Conservation (phyloP, 2,329 filamentous ascomycete species). For the Rutstroemia sp. region DNA sequence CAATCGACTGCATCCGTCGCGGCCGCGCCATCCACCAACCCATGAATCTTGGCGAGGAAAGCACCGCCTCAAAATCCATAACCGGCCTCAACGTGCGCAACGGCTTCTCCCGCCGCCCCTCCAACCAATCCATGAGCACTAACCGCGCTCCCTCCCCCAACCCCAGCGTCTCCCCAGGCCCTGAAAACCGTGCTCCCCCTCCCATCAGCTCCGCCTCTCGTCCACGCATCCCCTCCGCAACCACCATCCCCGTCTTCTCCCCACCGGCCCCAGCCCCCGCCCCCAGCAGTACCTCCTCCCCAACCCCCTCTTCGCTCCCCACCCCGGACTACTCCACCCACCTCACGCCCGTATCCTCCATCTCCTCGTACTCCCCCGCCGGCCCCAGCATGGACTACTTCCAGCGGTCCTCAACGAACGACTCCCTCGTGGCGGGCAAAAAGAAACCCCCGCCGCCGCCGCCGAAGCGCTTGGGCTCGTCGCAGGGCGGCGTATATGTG, state of each 20-base stretch:
- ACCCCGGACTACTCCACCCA: slow-evolving; percentile 21
- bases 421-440: slow-evolving; percentile 39
- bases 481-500: slow-evolving; percentile 38
- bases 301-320: slow-evolving; percentile 8
- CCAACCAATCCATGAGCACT: slow-evolving; percentile 29
- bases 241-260: slow-evolving; percentile 36
- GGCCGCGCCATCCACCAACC: slow-evolving; percentile 59
- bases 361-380: slow-evolving; percentile 23
- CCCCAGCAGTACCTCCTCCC: slow-evolving; percentile 14
- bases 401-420: slow-evolving; percentile 23
- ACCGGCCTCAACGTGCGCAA: slow-evolving; percentile 29
- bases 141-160: slow-evolving; percentile 7
- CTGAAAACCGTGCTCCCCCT: not conserved
- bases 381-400: slow-evolving; percentile 27
- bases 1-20: slow-evolving; percentile 53
- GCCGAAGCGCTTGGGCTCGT: slow-evolving; percentile 47
- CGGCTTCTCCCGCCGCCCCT: slow-evolving; percentile 37
- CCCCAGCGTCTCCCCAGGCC: slow-evolving; percentile 13
- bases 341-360: slow-evolving; percentile 22
- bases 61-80: slow-evolving; percentile 20
- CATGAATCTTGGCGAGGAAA: slow-evolving; percentile 32
- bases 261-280: slow-evolving; percentile 9
- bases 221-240: not conserved
- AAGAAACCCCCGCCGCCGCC: slow-evolving; percentile 68
- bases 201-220: slow-evolving; percentile 1